phyloP scores from a whole-genome alignment of 202 grass and related monocot species.

The Elaeis oleifera region DNA sequence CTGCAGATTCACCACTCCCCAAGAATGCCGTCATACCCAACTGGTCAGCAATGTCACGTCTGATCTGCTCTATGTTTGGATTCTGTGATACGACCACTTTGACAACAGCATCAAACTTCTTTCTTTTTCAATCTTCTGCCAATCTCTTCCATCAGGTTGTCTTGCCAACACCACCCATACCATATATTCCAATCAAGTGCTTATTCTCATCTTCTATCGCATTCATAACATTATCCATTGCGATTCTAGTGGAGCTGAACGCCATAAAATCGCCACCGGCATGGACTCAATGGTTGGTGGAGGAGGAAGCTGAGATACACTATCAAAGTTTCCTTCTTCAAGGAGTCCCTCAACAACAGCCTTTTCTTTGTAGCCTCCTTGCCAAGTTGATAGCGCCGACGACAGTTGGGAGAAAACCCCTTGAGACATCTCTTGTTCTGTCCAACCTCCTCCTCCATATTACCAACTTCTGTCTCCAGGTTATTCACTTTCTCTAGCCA shows the following conservation, averaged over 20 bases:
- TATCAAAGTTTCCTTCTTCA: too few species aligned
- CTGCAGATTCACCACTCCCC: neutral
- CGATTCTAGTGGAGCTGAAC: neutral
- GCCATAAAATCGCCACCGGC: too few species aligned
- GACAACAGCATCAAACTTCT: conserved; percentile 17
- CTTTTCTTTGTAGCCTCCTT: too few species aligned
- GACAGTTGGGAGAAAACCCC: too few species aligned
- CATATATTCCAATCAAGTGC: conserved; percentile 22
- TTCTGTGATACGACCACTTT: conserved; percentile 14
- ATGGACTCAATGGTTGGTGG: too few species aligned
- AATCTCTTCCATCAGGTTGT: conserved; percentile 18
- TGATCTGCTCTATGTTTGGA: conserved; percentile 1
- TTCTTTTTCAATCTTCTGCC: conserved; percentile 3
- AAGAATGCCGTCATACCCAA: neutral
- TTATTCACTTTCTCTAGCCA: too few species aligned
- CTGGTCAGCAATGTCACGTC: neutral
- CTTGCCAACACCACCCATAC: conserved; percentile 28
- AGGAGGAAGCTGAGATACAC: too few species aligned
- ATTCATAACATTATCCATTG: conserved; percentile 1
- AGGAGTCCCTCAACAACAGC: too few species aligned
- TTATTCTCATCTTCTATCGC: conserved; percentile 11
- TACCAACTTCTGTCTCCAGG: too few species aligned
- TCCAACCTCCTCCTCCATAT: too few species aligned
- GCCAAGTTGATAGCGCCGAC: too few species aligned
- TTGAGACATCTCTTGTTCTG: too few species aligned